A percentile compares a stretch with the other conserved stretches of the same genome.
Evolutionary conservation across 305 asterid genomes (phyloP).

Genomic region (Caryopteris hybrid): DNA sequence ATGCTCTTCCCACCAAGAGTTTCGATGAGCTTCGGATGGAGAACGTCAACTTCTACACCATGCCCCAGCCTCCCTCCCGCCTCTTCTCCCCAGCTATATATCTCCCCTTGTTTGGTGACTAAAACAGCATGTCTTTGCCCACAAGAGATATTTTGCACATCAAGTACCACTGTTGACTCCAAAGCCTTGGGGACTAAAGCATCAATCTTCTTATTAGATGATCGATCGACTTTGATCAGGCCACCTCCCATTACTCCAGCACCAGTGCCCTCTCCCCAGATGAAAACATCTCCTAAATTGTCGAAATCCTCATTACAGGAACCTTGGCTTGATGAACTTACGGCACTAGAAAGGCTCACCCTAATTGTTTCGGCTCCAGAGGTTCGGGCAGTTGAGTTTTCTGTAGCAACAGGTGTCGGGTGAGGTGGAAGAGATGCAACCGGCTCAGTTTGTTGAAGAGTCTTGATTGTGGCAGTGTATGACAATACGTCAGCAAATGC

Average conservation of each 20-base stretch:
- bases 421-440: slow-evolving; percentile 21
- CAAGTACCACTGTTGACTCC: slow-evolving; percentile 71
- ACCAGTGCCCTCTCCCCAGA: slow-evolving; percentile 85
- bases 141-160: slow-evolving; percentile 63
- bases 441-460: slow-evolving; percentile 37
- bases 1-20: slow-evolving; percentile 51
- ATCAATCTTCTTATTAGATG: slow-evolving; percentile 32
- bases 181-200: slow-evolving; percentile 65
- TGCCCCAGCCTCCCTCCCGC: slow-evolving; percentile 83
- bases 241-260: slow-evolving; percentile 71
- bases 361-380: slow-evolving; percentile 63
- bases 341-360: slow-evolving; percentile 84
- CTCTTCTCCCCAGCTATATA: slow-evolving; percentile 94
- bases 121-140: slow-evolving; percentile 67
- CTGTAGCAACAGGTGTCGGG: slow-evolving; percentile 32
- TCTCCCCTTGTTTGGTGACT: slow-evolving; percentile 80
- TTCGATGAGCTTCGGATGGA: slow-evolving; percentile 61
- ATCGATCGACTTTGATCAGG: slow-evolving; percentile 22
- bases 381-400: slow-evolving; percentile 41
- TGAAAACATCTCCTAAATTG: slow-evolving; percentile 79
- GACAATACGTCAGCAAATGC: slow-evolving; percentile 76
- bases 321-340: slow-evolving; percentile 93
- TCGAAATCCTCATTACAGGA: slow-evolving; percentile 76
- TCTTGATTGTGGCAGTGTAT: slow-evolving; percentile 58
- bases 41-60: slow-evolving; percentile 59